Conservation (phyloP, 2,329 filamentous ascomycete genomes). For the Cytospora piceae region DNA sequence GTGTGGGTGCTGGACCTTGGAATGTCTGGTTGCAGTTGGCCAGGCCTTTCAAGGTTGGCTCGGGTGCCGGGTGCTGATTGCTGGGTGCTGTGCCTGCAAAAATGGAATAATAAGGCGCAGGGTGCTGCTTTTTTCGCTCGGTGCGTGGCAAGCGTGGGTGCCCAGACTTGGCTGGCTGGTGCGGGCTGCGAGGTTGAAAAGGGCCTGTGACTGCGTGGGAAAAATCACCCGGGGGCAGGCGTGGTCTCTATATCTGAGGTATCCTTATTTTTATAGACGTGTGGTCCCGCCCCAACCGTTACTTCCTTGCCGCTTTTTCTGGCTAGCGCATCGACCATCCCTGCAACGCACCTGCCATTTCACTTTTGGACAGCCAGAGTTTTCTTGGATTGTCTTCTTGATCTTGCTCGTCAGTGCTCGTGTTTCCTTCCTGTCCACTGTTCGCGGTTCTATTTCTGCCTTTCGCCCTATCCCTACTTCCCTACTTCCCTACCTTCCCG, state of each 20-base stretch:
- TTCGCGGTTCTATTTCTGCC: not conserved
- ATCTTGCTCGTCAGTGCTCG: not conserved
- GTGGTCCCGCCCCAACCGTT: slow-evolving; percentile 25
- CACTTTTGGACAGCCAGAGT: slow-evolving; percentile 24
- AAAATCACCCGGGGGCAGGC: slow-evolving; percentile 28
- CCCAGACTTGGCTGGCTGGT: slow-evolving; percentile 8
- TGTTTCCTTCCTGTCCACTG: not conserved
- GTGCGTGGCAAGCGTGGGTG: slow-evolving; percentile 1
- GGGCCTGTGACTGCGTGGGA: slow-evolving; percentile 27
- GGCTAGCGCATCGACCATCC: slow-evolving; percentile 28
- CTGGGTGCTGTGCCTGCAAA: slow-evolving; percentile 8
- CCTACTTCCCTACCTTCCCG: not conserved
- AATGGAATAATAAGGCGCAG: not conserved
- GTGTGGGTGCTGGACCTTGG: not conserved
- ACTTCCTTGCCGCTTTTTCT: slow-evolving; percentile 25
- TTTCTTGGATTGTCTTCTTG: slow-evolving; percentile 21
- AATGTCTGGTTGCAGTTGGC: not conserved
- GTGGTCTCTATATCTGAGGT: slow-evolving; percentile 30
- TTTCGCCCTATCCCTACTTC: not conserved
- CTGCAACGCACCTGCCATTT: slow-evolving; percentile 28
- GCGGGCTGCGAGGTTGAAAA: slow-evolving; percentile 12
- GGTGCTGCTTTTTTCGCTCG: not conserved
- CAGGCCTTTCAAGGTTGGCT: slow-evolving; percentile 1
- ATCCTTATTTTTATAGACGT: slow-evolving; percentile 30
- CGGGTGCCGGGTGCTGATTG: not conserved